These are phyloP conservation scores for Didymellaceae sp. DNA, from an alignment of 2,329 filamentous ascomycete genomes.

Conservation along the genomic window DNA sequence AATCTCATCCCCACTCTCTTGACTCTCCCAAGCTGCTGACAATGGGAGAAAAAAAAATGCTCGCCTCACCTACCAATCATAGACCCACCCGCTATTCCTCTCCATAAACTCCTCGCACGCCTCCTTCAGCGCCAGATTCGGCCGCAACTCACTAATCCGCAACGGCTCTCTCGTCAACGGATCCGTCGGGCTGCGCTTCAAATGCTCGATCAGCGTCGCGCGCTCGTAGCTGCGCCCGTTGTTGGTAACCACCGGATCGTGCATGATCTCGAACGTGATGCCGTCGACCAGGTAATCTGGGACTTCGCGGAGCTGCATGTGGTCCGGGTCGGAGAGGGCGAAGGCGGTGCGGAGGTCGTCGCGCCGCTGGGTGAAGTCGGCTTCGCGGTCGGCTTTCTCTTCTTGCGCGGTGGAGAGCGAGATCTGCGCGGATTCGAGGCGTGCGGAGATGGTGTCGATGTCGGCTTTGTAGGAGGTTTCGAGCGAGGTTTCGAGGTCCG, in stretches of 20 bases:
- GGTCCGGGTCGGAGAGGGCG: conserved; percentile 54
- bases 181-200: conserved; percentile 76
- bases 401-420: conserved; percentile 54
- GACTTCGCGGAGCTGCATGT: conserved; percentile 59
- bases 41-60: conserved; percentile 18
- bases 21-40: no score
- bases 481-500: conserved; percentile 60
- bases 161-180: conserved; percentile 84
- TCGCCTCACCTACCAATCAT: conserved; percentile 80
- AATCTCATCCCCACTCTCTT: no score
- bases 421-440: conserved; percentile 44
- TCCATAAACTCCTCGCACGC: conserved; percentile 86
- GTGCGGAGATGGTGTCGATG: conserved; percentile 49
- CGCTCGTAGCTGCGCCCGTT: conserved; percentile 92
- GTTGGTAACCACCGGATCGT: conserved; percentile 74
- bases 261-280: conserved; percentile 76
- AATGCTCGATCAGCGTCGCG: conserved; percentile 81
- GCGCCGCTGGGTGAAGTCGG: conserved; percentile 50
- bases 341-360: conserved; percentile 55
- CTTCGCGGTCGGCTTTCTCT: conserved; percentile 56
- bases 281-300: conserved; percentile 81
- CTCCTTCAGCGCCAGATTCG: conserved; percentile 80
- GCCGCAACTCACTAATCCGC: conserved; percentile 71
- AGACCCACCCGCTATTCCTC: conserved; percentile 83
- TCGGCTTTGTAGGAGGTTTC: conserved; percentile 45